Evolutionary conservation across 768 basidiomycete genomes (phyloP), one percentile per base, ranked within the genome.

Genomic region (Mycena alexandri): DNA sequence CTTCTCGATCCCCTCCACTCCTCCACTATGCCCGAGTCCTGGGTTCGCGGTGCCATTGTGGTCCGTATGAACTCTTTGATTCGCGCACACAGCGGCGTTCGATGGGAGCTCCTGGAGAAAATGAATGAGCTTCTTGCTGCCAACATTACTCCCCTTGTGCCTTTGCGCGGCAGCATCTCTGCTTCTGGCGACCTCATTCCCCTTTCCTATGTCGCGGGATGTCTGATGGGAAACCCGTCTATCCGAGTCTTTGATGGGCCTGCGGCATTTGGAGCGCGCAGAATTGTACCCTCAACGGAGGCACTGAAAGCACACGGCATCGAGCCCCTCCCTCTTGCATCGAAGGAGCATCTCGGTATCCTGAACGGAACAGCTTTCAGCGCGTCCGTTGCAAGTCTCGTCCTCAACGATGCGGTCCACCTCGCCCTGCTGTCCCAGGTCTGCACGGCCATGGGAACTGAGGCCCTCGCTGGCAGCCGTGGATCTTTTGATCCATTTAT

Each of bases 21-120:
- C 13, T 86, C 86, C 34, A 88, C 85, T 65, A 95, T 96, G 93
- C 94, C 94, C 5, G 90, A 93, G 65, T 82, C 92, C 2, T 95
- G 95, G 92, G 61, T 95, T 36, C 90, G 94, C 59, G 94, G 91
- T 14, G 93, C 94, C 1, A 94, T 96, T 73, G 79, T 94, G 12
- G 85, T 96, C 72, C 92, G 94, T 71, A 91, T 93, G 85, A 96
- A 96, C 78, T 94, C 93, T 5, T 87, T 96, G 47, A 89, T 94
- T 60, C 90, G 94, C 8, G 94, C 94, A 0, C 95, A 96, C 79
- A 94, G 93, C 22, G 95, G 92, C 38, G 89, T 96, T 14, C 87
- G 94, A 42, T 90, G 90, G 86, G 88, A 90, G 67, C 86, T 96
- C 55, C 86, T 96, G 64, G 84, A 93, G 76, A 89, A 89, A 73